Evolutionary conservation across 768 basidiomycete genomes (phyloP), one percentile per base, ranked within the genome.

Genomic region (Cystoderma amianthinum): DNA sequence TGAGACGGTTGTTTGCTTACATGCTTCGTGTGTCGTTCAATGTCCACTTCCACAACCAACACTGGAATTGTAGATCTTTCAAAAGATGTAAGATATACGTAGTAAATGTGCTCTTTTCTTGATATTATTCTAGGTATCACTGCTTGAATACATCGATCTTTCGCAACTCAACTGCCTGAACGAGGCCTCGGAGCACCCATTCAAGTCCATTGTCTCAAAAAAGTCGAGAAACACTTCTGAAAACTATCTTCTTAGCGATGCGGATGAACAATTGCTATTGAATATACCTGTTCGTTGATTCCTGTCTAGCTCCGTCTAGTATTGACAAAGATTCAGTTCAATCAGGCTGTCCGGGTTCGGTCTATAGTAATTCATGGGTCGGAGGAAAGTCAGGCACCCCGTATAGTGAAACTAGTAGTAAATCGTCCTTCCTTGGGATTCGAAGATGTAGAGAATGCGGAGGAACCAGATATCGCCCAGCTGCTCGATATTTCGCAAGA

Each of bases 101-200:
- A n/a, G n/a, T n/a, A n/a, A n/a, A n/a, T n/a, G n/a, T n/a, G n/a
- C n/a, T n/a, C n/a, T n/a, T n/a, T n/a, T n/a, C n/a, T n/a, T n/a
- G n/a, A n/a, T n/a, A n/a, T n/a, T n/a, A n/a, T n/a, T n/a, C n/a
- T 38, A 80, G 76, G 61, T 65, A 38, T 78, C 77, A 18, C 61
- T 80, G 16, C 65, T 82, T 36, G 68, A 78, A 50, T 65, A 66
- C 42, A 60, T 86, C 35, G 82, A 85, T 51, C 44, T 62, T 15
- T 60, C 65, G 1, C 82, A 85, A 54, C 54, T 78, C 35, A 76
- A 74, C 44, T 85, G 84, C 50, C 70, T 87, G 47, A 87, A 87
- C 54, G 85, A 88, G 51, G 57, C 67, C 25, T 40, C 49, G 2
- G 53, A 48, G 0, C 76, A 83, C 53, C 64, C 68, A 28, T 54